Base-by-base conservation (phyloP, 768 basidiomycete species). In the Daedaleopsis nitida region DNA sequence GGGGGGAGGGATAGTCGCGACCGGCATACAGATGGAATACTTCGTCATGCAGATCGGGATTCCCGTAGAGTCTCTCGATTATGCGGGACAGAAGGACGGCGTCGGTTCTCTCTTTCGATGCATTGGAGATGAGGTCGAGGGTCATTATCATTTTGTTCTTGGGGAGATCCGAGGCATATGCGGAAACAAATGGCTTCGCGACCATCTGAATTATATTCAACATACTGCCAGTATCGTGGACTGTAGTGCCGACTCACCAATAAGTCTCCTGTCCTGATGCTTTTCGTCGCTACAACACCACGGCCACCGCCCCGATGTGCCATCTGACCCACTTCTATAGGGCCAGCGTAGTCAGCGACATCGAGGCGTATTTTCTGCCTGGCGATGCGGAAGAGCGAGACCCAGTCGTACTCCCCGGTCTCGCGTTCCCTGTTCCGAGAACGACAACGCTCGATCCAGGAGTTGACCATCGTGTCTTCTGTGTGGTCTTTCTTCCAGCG, bases 11-110 rank as follows among this genome's bases (percentile, higher is more conserved):
- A 35, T 63, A 67, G 9, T 52, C 38, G 6, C 65, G 65, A 2
- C 73, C 73, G 3, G 69, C 70, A 47, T 74, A 74, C 1, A 74
- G 68, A 34, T 65, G 49, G 55, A 55, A 70, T 9, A 74, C 59
- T 6, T 59, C 35, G 34, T 58, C 57, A 27, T 55, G 57, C 6
- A 63, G 39, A 14, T 67, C 65, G 4, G 73, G 71, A 47, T 69
- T 66, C 17, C 70, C 69, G 51, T 64, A 60, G 21, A 73, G 27
- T 32, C 59, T 67, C 32, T 67, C 56, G 11, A 63, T 45, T 51
- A 54, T 45, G 38, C 42, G 43, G 50, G 64, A 17, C 5, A 67
- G 47, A 7, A 55, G 51, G 12, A 59, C 56, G 13, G 58, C 57
- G 19, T 64, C 58, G 45, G 62, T 59, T 4, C 59, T 49, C 16